Base-by-base conservation (phyloP, 2,329 filamentous ascomycete species). In the Calonectria crousiana region DNA sequence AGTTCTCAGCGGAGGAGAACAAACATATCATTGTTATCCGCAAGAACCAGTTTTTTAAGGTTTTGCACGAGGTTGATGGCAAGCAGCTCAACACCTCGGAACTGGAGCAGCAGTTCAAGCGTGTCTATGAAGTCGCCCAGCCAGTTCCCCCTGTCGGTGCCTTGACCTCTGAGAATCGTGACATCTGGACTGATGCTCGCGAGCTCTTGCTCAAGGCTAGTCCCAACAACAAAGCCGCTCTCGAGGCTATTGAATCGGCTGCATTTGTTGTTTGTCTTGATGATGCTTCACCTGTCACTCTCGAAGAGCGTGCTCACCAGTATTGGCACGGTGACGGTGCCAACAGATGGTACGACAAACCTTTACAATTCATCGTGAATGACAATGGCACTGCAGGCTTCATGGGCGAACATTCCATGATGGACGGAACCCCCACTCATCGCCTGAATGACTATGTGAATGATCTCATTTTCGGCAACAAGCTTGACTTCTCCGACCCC, bases 371-470 rank as follows among this genome's bases (percentile, higher is more conserved):
- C 88, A 98, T 99, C 84, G 85, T 99, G 87, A 98, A 98, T 86
- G 96, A 99, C 84, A 99, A 99, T 84, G 97, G 97, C 80, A 98
- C 97, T 10, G 94, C 97, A 2, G 97, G 97, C 75, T 99, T 99
- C 90, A 96, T 95, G 90, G 97, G 97, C 82, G 97, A 99, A 87
- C 97, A 99, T 90, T 97, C 95, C 81, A 98, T 99, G 97, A 99
- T 99, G 97, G 97, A 99, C 84, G 97, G 97, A 77, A 99, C 97
- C 9, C 96, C 97, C 1, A 99, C 97, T 3, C 97, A 98, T 87
- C 94, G 97, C 56, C 90, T 99, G 20, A 99, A 98, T 85, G 97
- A 99, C 89, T 97, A 95, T 83, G 91, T 97, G 83, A 97, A 96
- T 88, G 92, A 94, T 83, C 91, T 95, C 82, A 98, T 98, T 85